Percentiles rank a stretch among this genome's conserved stretches.
These are phyloP conservation scores for Neopestalotiopsis rosae DNA, from an alignment of 2,329 filamentous ascomycete species.

Conservation along the genomic window DNA sequence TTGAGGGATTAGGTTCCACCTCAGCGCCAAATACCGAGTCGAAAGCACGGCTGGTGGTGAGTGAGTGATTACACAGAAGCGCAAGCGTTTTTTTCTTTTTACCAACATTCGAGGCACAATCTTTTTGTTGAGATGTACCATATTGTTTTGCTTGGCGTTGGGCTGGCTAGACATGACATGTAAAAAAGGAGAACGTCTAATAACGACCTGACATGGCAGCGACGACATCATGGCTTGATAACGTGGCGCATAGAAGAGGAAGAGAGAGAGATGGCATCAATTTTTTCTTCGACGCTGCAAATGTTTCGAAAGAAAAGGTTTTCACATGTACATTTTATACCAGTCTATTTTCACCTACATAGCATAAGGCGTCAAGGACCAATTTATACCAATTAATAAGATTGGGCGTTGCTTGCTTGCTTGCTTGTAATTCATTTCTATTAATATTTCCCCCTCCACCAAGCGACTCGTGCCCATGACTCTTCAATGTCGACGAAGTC, in stretches of 20 bases:
- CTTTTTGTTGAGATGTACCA: neutral
- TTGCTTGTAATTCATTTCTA: neutral
- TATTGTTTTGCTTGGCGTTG: neutral
- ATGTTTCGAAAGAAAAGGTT: neutral
- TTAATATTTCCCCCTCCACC: too few relatives aligned
- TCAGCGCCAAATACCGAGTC: neutral
- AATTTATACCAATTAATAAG: neutral
- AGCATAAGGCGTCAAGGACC: neutral
- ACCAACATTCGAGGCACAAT: neutral
- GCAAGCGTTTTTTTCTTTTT: neutral
- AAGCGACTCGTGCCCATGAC: too few relatives aligned
- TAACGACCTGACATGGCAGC: neutral
- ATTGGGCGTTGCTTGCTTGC: neutral
- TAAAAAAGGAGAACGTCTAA: neutral
- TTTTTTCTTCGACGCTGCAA: neutral
- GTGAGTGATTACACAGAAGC: neutral
- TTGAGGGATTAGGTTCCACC: conserved; percentile 34
- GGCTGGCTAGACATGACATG: neutral
- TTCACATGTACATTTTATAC: neutral
- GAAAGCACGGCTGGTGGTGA: conserved; percentile 4
- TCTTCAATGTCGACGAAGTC: too few relatives aligned
- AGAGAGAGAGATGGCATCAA: neutral
- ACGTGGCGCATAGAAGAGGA: neutral
- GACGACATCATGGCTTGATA: neutral
- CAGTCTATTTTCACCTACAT: neutral